phyloP scores from a whole-genome alignment of 2,329 filamentous ascomycete species.

The Chaetomium sp. region DNA sequence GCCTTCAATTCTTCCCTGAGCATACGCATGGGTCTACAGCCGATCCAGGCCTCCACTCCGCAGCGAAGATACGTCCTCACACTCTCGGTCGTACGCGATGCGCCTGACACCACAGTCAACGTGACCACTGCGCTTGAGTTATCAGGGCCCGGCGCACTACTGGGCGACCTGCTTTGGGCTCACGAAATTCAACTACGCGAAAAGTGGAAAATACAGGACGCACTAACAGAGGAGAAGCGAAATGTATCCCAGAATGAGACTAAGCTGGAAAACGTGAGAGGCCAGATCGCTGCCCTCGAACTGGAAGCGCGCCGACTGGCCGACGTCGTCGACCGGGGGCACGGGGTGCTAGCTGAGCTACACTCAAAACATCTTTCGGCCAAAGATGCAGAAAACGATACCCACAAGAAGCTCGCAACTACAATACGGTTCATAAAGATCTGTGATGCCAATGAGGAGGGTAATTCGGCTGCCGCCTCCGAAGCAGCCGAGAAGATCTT shows the following conservation, averaged over 20 bases:
- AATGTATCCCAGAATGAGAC: not conserved
- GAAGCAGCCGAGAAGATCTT: not conserved
- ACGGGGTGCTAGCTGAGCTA: too few relatives aligned
- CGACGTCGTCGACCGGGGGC: not conserved
- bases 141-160: not conserved
- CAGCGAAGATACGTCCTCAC: constrained; percentile 11
- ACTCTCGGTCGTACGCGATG: not conserved
- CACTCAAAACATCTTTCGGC: too few relatives aligned
- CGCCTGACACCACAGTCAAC: not conserved
- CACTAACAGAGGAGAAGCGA: not conserved
- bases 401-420: not conserved
- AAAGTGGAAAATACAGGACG: too few relatives aligned
- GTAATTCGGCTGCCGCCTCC: not conserved
- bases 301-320: not conserved
- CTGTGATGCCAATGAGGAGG: not conserved
- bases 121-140: not conserved
- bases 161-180: not conserved
- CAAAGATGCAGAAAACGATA: not conserved
- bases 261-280: not conserved
- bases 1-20: not conserved
- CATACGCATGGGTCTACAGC: constrained; percentile 1
- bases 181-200: not conserved
- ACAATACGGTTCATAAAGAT: not conserved
- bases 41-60: not conserved
- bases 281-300: not conserved